Conservation (phyloP, 768 basidiomycete genomes). For the Lactarius pseudohatsudake region DNA sequence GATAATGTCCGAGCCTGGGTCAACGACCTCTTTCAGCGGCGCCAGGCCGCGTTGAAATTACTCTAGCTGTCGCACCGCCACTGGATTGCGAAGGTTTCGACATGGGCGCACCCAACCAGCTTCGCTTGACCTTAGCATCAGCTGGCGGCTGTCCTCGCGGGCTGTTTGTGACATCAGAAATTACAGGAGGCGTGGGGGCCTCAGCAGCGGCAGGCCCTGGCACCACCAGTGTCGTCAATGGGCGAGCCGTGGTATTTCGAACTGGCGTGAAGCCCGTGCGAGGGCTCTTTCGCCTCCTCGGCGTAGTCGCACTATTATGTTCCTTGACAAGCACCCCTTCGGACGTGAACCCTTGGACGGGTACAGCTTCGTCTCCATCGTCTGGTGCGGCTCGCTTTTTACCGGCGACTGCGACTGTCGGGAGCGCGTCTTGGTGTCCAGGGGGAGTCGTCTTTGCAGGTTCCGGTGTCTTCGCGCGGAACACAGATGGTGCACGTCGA, state of each 20-base stretch:
- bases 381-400: slow-evolving; percentile 78
- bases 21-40: slow-evolving; percentile 17
- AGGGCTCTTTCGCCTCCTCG: slow-evolving; percentile 59
- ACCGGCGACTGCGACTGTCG: slow-evolving; percentile 45
- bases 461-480: slow-evolving; percentile 37
- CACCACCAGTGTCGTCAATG: slow-evolving; percentile 34
- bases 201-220: slow-evolving; percentile 57
- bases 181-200: slow-evolving; percentile 37
- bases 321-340: slow-evolving; percentile 45
- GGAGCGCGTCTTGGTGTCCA: slow-evolving; percentile 25
- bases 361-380: slow-evolving; percentile 63
- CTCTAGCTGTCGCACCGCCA: slow-evolving; percentile 6
- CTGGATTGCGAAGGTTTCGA: slow-evolving; percentile 18
- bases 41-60: slow-evolving; percentile 20
- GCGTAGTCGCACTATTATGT: slow-evolving; percentile 47
- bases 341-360: slow-evolving; percentile 63
- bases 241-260: slow-evolving; percentile 49
- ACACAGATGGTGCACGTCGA: slow-evolving; percentile 28
- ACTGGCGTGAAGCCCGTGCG: slow-evolving; percentile 75
- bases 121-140: slow-evolving; percentile 23
- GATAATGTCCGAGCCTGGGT: slow-evolving; percentile 5
- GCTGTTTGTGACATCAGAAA: slow-evolving; percentile 68
- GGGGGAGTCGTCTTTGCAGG: slow-evolving; percentile 9
- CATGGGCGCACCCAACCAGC: slow-evolving; percentile 22
- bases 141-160: slow-evolving; percentile 35